Conservation (phyloP, 352 stramenopile genomes). For the Phytophthora cryptogea region DNA sequence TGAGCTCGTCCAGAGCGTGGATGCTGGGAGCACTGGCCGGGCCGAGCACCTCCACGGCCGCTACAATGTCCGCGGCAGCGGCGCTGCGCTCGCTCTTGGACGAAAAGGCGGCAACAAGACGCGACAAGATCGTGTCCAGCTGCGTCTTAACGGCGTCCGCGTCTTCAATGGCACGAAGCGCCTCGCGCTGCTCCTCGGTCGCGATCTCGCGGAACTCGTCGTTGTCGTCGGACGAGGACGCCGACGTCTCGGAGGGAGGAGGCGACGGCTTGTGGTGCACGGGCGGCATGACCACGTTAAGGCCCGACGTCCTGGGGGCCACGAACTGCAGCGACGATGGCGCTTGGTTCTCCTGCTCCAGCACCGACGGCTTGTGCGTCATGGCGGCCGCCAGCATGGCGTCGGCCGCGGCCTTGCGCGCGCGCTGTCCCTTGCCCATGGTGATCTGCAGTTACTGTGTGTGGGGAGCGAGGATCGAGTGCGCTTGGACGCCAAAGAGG, state of each 20-base stretch:
- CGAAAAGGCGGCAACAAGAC: slow-evolving; percentile 41
- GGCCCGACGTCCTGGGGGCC: slow-evolving; percentile 11
- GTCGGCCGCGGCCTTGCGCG: slow-evolving; percentile 58
- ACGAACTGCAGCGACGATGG: slow-evolving; percentile 32
- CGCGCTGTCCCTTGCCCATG: slow-evolving; percentile 79
- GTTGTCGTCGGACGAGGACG: slow-evolving; percentile 37
- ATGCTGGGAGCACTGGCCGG: slow-evolving; percentile 38
- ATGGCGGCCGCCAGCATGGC: slow-evolving; percentile 47
- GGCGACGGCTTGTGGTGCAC: slow-evolving; percentile 32
- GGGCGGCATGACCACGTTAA: slow-evolving; percentile 20
- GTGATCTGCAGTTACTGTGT: slow-evolving; percentile 14
- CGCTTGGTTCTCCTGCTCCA: slow-evolving; percentile 29
- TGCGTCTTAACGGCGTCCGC: slow-evolving; percentile 38
- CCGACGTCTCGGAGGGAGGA: slow-evolving; percentile 35
- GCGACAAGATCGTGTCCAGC: slow-evolving; percentile 46
- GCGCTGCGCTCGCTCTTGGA: slow-evolving; percentile 45
- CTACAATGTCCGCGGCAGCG: slow-evolving; percentile 53
- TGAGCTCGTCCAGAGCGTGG: slow-evolving; percentile 53
- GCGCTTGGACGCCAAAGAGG: slow-evolving; percentile 15
- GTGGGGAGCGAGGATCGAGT: slow-evolving; percentile 8
- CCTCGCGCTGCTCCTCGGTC: slow-evolving; percentile 50
- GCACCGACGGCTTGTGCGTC: slow-evolving; percentile 39
- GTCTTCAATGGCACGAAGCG: slow-evolving; percentile 40
- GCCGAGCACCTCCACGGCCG: slow-evolving; percentile 49
- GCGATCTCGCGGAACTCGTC: slow-evolving; percentile 44